Evolutionary conservation across 805 yeast species (phyloP).

Genomic region (Starmerella bombi): DNA sequence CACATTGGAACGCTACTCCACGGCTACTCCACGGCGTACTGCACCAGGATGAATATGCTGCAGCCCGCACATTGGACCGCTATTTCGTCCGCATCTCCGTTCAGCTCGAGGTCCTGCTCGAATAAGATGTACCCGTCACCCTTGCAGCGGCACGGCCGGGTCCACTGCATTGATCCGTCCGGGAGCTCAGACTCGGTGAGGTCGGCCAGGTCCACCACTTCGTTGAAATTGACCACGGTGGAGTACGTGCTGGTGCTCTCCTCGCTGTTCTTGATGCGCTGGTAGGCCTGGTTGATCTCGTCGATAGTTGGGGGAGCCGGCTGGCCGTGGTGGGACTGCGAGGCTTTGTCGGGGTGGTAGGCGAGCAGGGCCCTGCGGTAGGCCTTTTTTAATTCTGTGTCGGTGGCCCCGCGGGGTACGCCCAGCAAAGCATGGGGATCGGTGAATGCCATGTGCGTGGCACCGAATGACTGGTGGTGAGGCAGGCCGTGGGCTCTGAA

Average conservation of each 20-base stretch:
- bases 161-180: slow-evolving; percentile 22
- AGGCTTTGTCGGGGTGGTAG: slow-evolving; percentile 67
- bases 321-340: background rate
- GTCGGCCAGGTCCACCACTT: slow-evolving; percentile 44
- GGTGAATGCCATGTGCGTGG: slow-evolving; percentile 5
- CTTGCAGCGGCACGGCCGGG: slow-evolving; percentile 27
- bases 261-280: slow-evolving; percentile 19
- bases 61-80: slow-evolving; percentile 73
- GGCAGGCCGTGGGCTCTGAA: slow-evolving; percentile 16
- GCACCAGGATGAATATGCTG: slow-evolving; percentile 72
- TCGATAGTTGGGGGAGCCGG: slow-evolving; percentile 26
- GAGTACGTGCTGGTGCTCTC: slow-evolving; percentile 29
- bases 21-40: slow-evolving; percentile 31
- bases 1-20: background rate
- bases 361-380: slow-evolving; percentile 47
- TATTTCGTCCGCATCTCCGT: slow-evolving; percentile 47
- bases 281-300: slow-evolving; percentile 51
- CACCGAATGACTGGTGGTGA: too few relatives aligned
- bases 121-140: slow-evolving; percentile 45
- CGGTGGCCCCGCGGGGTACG: slow-evolving; percentile 29
- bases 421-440: slow-evolving; percentile 48
- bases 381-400: slow-evolving; percentile 41
- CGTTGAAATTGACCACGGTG: slow-evolving; percentile 63
- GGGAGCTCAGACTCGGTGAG: slow-evolving; percentile 27
- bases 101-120: slow-evolving; percentile 48